Conservation (phyloP, 768 basidiomycete genomes). For the Pulveroboletus sp. region DNA sequence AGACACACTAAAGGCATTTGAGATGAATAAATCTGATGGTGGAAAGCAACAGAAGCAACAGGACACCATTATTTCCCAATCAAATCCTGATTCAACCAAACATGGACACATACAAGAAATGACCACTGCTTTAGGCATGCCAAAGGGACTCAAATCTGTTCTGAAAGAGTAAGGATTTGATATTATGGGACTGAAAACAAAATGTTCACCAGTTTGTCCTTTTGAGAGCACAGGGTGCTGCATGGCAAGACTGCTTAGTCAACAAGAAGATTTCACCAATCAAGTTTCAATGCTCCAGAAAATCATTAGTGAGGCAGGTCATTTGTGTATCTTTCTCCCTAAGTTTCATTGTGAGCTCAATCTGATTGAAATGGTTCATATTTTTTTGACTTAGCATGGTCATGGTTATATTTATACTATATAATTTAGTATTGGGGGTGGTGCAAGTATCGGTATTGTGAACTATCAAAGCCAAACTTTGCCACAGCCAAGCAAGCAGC, state of each 20-base stretch:
- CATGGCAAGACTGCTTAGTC: conserved; percentile 25
- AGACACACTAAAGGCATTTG: conserved; percentile 23
- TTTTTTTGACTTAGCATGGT: too few relatives aligned
- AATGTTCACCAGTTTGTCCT: conserved; percentile 30
- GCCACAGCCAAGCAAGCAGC: not conserved
- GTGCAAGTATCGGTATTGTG: conserved; percentile 3
- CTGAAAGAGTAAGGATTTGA: conserved; percentile 38
- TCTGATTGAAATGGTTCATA: conserved; percentile 20
- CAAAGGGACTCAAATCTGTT: conserved; percentile 8
- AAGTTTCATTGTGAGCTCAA: conserved; percentile 40
- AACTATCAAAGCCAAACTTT: not conserved
- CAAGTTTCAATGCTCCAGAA: conserved; percentile 23
- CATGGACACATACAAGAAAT: conserved; percentile 31
- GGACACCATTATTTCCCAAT: conserved; percentile 22
- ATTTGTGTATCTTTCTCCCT: conserved; percentile 31
- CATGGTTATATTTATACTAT: not conserved
- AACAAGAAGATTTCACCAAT: conserved; percentile 29
- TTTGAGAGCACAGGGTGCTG: conserved; percentile 21
- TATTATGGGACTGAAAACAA: conserved; percentile 24
- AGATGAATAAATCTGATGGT: conserved; percentile 25
- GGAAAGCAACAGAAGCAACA: conserved; percentile 20
- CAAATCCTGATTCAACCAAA: conserved; percentile 9
- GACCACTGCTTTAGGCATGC: conserved; percentile 28
- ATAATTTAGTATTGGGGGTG: conserved; percentile 1
- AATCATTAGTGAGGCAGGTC: conserved; percentile 19